Evolutionary conservation across 1,284 basidiomycete species (phyloP).

Genomic region (Macrocystidia cucumis): DNA sequence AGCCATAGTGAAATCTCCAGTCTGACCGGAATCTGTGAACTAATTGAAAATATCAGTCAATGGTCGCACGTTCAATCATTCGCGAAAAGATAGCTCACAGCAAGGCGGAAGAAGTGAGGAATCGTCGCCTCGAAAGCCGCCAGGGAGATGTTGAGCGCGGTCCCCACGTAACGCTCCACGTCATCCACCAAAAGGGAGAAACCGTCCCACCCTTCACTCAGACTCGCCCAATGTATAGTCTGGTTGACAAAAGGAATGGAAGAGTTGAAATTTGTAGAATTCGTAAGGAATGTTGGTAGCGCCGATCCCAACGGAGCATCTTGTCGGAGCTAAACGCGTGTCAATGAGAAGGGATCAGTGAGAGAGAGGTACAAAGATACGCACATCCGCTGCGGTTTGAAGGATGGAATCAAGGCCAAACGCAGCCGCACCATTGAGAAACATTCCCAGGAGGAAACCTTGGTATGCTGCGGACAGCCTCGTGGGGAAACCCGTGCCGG

Average conservation of each 20-base stretch:
- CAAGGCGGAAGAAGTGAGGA: constrained; percentile 80
- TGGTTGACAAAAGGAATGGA: constrained; percentile 49
- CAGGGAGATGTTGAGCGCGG: constrained; percentile 61
- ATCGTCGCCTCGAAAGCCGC: constrained; percentile 49
- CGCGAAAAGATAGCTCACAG: constrained; percentile 55
- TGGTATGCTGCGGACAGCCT: constrained; percentile 73
- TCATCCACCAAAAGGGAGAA: constrained; percentile 81
- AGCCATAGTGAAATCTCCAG: constrained; percentile 79
- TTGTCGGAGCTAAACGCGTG: constrained; percentile 47
- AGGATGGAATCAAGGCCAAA: constrained; percentile 79
- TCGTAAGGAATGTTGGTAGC: constrained; percentile 69
- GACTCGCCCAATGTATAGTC: constrained; percentile 53
- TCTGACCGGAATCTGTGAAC: constrained; percentile 43
- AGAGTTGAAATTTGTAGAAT: constrained; percentile 54
- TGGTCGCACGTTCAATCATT: constrained; percentile 1
- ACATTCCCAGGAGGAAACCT: constrained; percentile 78
- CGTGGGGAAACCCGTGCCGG: constrained; percentile 78
- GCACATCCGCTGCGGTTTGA: constrained; percentile 67
- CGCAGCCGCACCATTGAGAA: constrained; percentile 69
- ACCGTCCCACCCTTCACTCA: constrained; percentile 66
- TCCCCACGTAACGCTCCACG: constrained; percentile 69
- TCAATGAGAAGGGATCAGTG: constrained; percentile 4
- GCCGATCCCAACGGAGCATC: constrained; percentile 68
- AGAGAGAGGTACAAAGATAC: constrained; percentile 15
- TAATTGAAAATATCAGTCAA: constrained; percentile 18